Base-by-base conservation (phyloP, 1,284 basidiomycete genomes). In the Bjerkandera adusta region DNA sequence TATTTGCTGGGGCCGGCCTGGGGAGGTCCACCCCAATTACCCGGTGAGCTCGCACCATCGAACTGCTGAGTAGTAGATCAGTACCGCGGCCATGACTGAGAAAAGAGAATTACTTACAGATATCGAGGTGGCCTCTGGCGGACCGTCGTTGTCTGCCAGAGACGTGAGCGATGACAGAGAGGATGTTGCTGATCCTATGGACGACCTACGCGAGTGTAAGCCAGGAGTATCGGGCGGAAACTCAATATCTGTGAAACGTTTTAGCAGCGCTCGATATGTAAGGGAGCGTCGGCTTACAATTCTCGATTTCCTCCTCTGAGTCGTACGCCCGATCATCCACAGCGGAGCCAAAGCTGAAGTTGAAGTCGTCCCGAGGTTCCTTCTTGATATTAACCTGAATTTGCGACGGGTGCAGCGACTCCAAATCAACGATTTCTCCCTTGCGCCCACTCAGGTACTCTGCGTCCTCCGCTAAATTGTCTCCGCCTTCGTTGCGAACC, bases 111-210 rank as follows among this genome's bases (percentile, higher is more conserved):
- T n/a, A 26, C 20, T 15, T 21, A 4, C 6, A 25, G 36, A 13
- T 38, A 21, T 25, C n/a, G 21, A 26, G 24, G n/a, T n/a, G n/a
- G n/a, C 36, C 5, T 10, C 30, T 21, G 39, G 26, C 27, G 26
- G 27, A 41, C 18, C 41, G 24, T 33, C 15, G 7, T 15, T n/a
- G 39, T 41, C 39, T 18, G 16, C 39, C n/a, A 43, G 32, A 12
- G 41, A 43, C 6, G 41, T 43, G 12, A 43, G 41, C 3, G 41
- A 43, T 5, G 41, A 43, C 39, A 41, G 18, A n/a, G 27, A 8
- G 26, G 39, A 41, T 22, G 29, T 20, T 32, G 32, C 30, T 43
- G 18, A n/a, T n/a, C 29, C 22, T 10, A 3, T 25, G 10, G 41
- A 43, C 20, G 25, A 12, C 5, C 30, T 29, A 25, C 41, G 41